Conservation (phyloP, 371 early-diverging fungal genomes). For the Apophysomyces variabilis region DNA sequence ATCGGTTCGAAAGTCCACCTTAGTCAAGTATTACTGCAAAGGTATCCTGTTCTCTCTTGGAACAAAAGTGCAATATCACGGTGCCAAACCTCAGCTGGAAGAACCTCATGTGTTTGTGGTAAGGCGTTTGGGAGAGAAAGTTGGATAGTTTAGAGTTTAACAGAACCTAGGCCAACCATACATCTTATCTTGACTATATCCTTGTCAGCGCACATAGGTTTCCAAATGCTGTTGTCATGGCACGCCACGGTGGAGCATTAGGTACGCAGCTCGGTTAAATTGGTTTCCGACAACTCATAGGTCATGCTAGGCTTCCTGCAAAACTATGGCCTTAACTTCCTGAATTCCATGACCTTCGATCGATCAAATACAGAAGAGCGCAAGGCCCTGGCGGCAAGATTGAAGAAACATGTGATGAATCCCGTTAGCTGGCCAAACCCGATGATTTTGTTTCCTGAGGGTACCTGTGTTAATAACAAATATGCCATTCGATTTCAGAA, state of each 20-base stretch:
- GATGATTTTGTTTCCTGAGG: conserved; percentile 89
- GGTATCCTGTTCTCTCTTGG: conserved; percentile 67
- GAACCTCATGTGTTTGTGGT: conserved; percentile 73
- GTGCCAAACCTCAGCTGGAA: conserved; percentile 60
- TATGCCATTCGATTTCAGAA: conserved; percentile 87
- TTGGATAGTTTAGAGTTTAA: too few species aligned
- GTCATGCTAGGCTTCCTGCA: conserved; percentile 70
- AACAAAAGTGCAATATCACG: conserved; percentile 61
- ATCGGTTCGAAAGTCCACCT: conserved; percentile 39
- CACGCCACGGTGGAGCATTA: conserved; percentile 60
- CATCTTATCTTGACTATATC: conserved; percentile 83
- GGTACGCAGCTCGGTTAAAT: conserved; percentile 18
- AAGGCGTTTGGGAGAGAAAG: conserved; percentile 5
- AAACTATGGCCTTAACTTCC: conserved; percentile 65
- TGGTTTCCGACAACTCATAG: background rate
- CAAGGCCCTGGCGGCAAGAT: conserved; percentile 41
- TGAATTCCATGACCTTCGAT: conserved; percentile 79
- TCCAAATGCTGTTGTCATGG: conserved; percentile 80
- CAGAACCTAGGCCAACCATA: conserved; percentile 68
- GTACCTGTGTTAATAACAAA: conserved; percentile 88
- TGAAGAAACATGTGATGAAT: conserved; percentile 41
- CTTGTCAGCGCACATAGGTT: conserved; percentile 73
- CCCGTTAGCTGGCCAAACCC: conserved; percentile 44
- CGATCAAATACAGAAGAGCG: conserved; percentile 74
- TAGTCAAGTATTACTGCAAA: conserved; percentile 67